Percentiles rank a stretch among this genome's conserved stretches.
Conservation (phyloP, 441 rosid species). For the Daphne laureola region DNA sequence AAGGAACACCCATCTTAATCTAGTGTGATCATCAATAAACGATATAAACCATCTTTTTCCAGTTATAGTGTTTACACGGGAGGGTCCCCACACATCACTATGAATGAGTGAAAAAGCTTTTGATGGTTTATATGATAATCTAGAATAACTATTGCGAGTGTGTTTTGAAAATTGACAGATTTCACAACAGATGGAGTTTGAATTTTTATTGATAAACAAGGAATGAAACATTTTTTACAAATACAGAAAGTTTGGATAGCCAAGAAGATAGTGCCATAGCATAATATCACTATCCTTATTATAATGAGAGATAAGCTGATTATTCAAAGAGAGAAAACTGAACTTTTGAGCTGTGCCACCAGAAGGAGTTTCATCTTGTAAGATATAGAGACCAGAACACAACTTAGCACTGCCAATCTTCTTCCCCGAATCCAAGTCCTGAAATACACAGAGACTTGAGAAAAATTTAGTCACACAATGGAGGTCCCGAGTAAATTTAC, state of each 20-base stretch:
- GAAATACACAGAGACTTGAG: neutral
- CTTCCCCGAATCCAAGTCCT: neutral
- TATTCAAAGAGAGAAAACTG: neutral
- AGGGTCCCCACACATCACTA: conserved; percentile 4
- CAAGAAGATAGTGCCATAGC: conserved; percentile 3
- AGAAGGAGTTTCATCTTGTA: neutral
- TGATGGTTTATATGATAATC: neutral
- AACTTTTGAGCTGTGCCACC: neutral
- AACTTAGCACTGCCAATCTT: neutral
- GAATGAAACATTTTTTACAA: neutral
- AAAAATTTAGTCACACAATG: conserved; percentile 1
- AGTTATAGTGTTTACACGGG: neutral
- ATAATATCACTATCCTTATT: conserved; percentile 5
- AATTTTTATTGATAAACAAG: conserved; percentile 3
- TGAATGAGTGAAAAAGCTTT: neutral
- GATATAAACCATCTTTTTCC: neutral
- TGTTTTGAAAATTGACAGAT: conserved; percentile 10
- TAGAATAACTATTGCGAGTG: neutral
- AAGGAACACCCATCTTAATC: too few relatives aligned
- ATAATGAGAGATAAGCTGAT: neutral
- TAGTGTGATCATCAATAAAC: neutral
- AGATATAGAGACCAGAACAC: neutral
- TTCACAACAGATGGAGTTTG: conserved; percentile 7
- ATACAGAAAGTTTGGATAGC: conserved; percentile 9
- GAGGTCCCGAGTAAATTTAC: neutral